These are phyloP conservation scores for Lecanosticta acicola DNA, from an alignment of 2,329 filamentous ascomycete species.

Conservation along the genomic window DNA sequence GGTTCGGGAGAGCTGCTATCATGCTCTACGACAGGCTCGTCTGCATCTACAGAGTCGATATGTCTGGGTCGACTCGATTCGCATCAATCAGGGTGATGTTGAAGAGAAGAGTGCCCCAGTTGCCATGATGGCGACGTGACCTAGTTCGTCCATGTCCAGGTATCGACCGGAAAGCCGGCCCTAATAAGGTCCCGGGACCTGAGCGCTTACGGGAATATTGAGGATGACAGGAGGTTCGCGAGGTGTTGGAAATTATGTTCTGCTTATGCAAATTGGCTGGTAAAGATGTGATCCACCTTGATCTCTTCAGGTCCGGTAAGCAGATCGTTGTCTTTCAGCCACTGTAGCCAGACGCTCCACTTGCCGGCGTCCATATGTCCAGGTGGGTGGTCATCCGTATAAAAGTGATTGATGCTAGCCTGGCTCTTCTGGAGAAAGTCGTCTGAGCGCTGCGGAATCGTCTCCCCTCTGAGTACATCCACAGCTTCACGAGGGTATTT, in stretches of 20 bases:
- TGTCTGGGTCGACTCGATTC: neutral
- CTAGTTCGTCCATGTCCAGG: too few relatives aligned
- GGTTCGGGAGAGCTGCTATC: neutral
- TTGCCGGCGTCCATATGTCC: constrained; percentile 15
- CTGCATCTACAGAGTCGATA: neutral
- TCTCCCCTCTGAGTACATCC: constrained; percentile 13
- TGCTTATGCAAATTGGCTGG: constrained; percentile 12
- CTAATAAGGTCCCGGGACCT: too few relatives aligned
- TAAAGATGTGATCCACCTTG: constrained; percentile 13
- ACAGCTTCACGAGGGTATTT: constrained; percentile 18
- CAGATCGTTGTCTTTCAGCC: constrained; percentile 10
- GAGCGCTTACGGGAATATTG: too few relatives aligned
- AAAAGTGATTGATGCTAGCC: constrained; percentile 27
- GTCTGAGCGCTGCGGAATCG: constrained; percentile 17
- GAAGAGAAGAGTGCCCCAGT: neutral
- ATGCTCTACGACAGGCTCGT: neutral
- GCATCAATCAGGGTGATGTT: neutral
- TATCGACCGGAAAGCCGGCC: too few relatives aligned
- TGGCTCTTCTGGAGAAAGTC: constrained; percentile 29
- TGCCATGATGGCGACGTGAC: neutral
- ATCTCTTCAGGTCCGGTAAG: constrained; percentile 6
- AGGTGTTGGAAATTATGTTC: too few relatives aligned
- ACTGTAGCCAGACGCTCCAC: constrained; percentile 14
- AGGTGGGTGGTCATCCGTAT: constrained; percentile 18
- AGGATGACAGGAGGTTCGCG: too few relatives aligned